Evolutionary conservation across 768 basidiomycete genomes (phyloP), one percentile per base, ranked within the genome.

Genomic region (Trichaptum fuscoviolaceum): DNA sequence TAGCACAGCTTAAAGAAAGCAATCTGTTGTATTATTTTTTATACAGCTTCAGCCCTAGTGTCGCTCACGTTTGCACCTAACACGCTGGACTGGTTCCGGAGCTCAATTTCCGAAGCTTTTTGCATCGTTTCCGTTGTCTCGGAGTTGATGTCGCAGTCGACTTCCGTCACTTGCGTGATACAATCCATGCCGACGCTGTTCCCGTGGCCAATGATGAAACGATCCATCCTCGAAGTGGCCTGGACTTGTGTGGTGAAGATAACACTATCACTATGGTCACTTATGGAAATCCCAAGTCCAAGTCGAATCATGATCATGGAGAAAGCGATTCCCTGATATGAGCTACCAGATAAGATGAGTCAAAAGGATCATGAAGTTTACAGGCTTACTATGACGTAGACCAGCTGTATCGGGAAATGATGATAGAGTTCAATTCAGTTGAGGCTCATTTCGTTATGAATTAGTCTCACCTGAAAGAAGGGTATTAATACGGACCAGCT

Each of bases 241-340:
- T 12, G 15, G 15, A 52, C 42, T 15, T 52, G 6, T 20, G 25
- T 10, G 67, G 64, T 69, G n/a, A n/a, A 20, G 42, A 15, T 2
- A n/a, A 52, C 20, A 12, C 2, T 20, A n/a, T n/a, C n/a, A 12
- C 42, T 52, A 6, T 4, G 5, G 42, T 52, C 42, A 12, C 42
- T 68, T n/a, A 70, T 57, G 20, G 77, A 73, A 17, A 79, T 70
- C 34, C 78, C 78, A 24, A 78, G 69, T 1, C 77, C 80, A 57
- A 80, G 73, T 27, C 78, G 78, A 57, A 80, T 76, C 62, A 79
- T 81, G 68, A 81, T 75, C 69, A 81, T 70, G 24, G 78, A 78
- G 69, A 81, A 81, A 0, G 78, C 79, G 35, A 77, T 73, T 62
- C 75, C 79, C 74, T 72, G 20, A 15, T 15, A 5, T 20, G 3